Evolutionary conservation across 2,329 filamentous ascomycete genomes (phyloP), one percentile per base, ranked within the genome.

Genomic region (Westerdykella ornata): DNA sequence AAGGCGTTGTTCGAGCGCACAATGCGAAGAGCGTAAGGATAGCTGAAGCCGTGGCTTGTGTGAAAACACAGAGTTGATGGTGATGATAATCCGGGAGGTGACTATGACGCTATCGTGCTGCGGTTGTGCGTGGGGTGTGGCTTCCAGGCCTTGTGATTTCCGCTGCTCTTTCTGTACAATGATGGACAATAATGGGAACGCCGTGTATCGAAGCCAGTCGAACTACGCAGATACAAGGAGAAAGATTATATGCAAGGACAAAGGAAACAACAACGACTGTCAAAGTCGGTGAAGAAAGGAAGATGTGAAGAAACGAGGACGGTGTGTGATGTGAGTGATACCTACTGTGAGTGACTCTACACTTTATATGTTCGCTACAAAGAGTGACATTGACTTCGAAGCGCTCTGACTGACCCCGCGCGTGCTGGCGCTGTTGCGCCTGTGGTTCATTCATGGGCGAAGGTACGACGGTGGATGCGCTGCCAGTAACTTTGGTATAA

Each of bases 111-210:
- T 46, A 26, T 26, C 22, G 22, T 26, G 22, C 22, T 26, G 22
- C 35, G 38, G 34, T 49, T 39, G 39, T 48, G 39, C 37, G 38
- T 17, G 37, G 43, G 42, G 40, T 47, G 46, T 50, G 50, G 46
- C 51, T 52, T 38, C 49, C 43, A 40, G 44, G 43, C 43, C 43
- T 44, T 28, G 39, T 33, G 32, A n/a, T 37, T n/a, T 26, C 22
- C 12, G 36, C 41, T 35, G 47, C 51, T 56, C 45, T 44, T 56
- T 55, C 44, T 41, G 52, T 44, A 41, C 34, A 46, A 44, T 48
- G 59, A 59, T 60, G 53, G 52, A 49, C 52, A 52, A 53, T 26
- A 26, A 26, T n/a, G 39, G 49, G 41, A 48, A 48, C 42, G 43
- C 28, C 22, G 22, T 4, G 22, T 26, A 26, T 26, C 22, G 22